These are phyloP conservation scores for Calonectria honghensis DNA, from an alignment of 2,329 filamentous ascomycete genomes.

Conservation along the genomic window DNA sequence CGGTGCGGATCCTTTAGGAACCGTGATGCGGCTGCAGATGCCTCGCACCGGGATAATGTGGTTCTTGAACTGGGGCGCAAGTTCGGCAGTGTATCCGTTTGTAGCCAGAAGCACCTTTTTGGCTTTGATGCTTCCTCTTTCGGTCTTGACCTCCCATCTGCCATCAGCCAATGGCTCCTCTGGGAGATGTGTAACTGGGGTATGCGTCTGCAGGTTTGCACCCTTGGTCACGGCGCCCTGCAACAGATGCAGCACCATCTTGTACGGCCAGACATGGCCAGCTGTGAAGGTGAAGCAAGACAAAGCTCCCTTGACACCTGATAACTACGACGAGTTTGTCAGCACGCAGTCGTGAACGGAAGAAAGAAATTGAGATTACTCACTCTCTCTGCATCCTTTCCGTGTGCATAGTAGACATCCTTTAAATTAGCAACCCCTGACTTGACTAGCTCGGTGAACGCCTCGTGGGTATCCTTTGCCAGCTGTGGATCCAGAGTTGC, in stretches of 20 bases:
- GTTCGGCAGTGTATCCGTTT: slow-evolving; percentile 12
- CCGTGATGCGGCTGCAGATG: slow-evolving; percentile 53
- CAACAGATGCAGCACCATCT: slow-evolving; percentile 53
- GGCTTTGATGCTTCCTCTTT: slow-evolving; percentile 1
- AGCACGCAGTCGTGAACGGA: background rate
- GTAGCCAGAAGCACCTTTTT: slow-evolving; percentile 19
- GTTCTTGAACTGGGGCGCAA: slow-evolving; percentile 12
- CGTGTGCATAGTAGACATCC: slow-evolving; percentile 16
- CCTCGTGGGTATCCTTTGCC: slow-evolving; percentile 35
- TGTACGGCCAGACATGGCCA: slow-evolving; percentile 55
- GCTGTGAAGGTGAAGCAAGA: slow-evolving; percentile 56
- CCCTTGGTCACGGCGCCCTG: slow-evolving; percentile 45
- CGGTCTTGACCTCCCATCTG: slow-evolving; percentile 20
- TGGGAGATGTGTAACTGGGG: slow-evolving; percentile 48
- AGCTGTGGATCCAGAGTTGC: slow-evolving; percentile 56
- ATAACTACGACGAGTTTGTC: slow-evolving; percentile 2
- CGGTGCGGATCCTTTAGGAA: background rate
- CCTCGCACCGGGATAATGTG: slow-evolving; percentile 18
- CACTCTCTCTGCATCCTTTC: slow-evolving; percentile 34
- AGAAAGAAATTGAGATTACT: background rate
- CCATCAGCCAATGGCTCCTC: slow-evolving; percentile 28
- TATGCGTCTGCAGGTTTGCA: slow-evolving; percentile 54
- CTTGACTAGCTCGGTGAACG: slow-evolving; percentile 21
- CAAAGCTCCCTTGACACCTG: slow-evolving; percentile 60
- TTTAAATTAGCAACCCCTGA: background rate